Evolutionary conservation across 148 eudicot genomes (phyloP), one percentile per base, ranked within the genome.

Genomic region (Dianthus caryophyllus): DNA sequence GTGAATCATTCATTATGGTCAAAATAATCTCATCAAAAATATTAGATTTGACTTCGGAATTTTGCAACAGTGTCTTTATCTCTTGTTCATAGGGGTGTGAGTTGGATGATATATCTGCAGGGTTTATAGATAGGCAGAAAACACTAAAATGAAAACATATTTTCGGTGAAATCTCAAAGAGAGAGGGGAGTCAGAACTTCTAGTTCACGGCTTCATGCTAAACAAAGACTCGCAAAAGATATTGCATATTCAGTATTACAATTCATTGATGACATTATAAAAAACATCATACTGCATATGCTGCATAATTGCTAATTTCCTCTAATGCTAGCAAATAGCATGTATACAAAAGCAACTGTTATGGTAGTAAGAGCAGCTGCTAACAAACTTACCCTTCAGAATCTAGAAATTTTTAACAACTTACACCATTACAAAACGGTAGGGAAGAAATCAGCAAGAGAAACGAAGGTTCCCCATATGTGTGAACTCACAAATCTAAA

Each of bases 1-100:
- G 79, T 3, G 80, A 77, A 25, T 65, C 82, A 50, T 74, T 66
- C 85, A 84, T 75, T 76, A 72, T 76, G 18, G 65, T 48, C 65
- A 71, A 66, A 70, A 65, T 53, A 16, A 73, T 73, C 63, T 73
- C 85, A 31, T 54, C 69, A 72, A 85, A 65, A 47, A 78, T 41
- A 39, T 68, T 65, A 70, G 70, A 71, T 61, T 78, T 81, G 26
- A 83, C 14, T 14, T 41, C 52, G 6, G 83, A 73, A 69, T 78
- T 74, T 78, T 81, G 82, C 83, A 84, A 33, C 72, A 90, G 53
- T 58, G 70, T 64, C 73, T 64, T 73, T 51, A 94, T 88, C 70
- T 86, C 86, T 29, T 62, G 71, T 60, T 83, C 84, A 68, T 83
- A 90, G 2, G 98, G 98, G 72, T 94, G 97, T 60, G 76, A 79